Conservation (phyloP, 306 rosid species). For the Rosa lucieae region DNA sequence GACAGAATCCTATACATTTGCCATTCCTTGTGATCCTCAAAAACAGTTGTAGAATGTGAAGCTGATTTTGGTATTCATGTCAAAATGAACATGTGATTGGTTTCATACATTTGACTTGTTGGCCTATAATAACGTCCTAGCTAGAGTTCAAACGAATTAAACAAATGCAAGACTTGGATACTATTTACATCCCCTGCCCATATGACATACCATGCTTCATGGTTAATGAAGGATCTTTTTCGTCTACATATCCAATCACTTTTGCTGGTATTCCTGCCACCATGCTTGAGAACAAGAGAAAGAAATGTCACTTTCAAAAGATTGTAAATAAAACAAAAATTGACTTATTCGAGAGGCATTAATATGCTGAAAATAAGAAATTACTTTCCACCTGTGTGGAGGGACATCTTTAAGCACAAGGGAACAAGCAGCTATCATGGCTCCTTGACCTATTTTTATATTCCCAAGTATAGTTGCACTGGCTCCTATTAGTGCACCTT, state of each 20-base stretch:
- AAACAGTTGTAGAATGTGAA: background rate
- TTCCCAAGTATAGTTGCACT: slow-evolving; percentile 86
- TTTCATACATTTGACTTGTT: background rate
- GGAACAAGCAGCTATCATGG: slow-evolving; percentile 89
- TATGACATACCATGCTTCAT: slow-evolving; percentile 89
- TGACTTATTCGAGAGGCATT: background rate
- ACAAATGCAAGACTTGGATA: background rate
- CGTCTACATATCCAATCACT: slow-evolving; percentile 63
- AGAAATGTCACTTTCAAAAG: slow-evolving; percentile 16
- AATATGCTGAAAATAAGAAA: background rate
- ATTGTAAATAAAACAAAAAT: background rate
- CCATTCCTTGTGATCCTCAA: background rate
- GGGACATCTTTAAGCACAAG: slow-evolving; percentile 79
- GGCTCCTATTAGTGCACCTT: slow-evolving; percentile 88
- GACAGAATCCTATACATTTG: background rate
- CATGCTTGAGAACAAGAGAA: slow-evolving; percentile 49
- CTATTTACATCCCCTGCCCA: slow-evolving; percentile 1
- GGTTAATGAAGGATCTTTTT: slow-evolving; percentile 74
- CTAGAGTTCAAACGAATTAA: background rate
- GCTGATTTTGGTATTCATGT: background rate
- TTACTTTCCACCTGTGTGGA: slow-evolving; percentile 60
- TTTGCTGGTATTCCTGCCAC: slow-evolving; percentile 89
- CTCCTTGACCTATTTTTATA: slow-evolving; percentile 77
- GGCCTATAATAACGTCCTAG: background rate
- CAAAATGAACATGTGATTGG: background rate